phyloP scores from a whole-genome alignment of 2,329 filamentous ascomycete genomes.

The Beauveria australis region DNA sequence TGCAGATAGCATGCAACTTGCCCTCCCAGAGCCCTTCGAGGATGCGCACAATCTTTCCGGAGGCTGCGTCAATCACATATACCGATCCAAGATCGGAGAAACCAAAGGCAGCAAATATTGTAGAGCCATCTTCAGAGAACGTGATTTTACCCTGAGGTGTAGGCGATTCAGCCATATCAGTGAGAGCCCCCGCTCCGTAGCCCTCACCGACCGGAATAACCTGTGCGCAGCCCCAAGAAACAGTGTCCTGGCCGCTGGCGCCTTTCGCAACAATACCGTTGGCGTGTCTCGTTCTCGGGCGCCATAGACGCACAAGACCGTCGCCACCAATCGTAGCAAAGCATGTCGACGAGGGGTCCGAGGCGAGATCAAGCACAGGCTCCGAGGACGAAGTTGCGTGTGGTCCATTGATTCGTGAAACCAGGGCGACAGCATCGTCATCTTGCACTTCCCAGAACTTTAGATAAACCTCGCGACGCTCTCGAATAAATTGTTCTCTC shows the following conservation, averaged over 20 bases:
- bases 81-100: constrained; percentile 51
- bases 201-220: constrained; percentile 45
- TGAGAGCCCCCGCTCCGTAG: constrained; percentile 34
- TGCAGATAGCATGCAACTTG: constrained; percentile 57
- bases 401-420: constrained; percentile 75
- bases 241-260: constrained; percentile 47
- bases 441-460: constrained; percentile 79
- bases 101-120: constrained; percentile 61
- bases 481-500: constrained; percentile 38
- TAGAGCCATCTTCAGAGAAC: constrained; percentile 79
- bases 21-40: constrained; percentile 61
- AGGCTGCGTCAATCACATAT: constrained; percentile 67
- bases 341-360: constrained; percentile 58
- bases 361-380: constrained; percentile 62
- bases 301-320: constrained; percentile 71
- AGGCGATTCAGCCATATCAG: constrained; percentile 20
- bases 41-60: constrained; percentile 57
- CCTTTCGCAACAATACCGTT: constrained; percentile 59
- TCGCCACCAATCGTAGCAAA: constrained; percentile 86
- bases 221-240: constrained; percentile 67
- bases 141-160: constrained; percentile 53
- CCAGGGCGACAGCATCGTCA: constrained; percentile 58
- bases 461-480: constrained; percentile 65
- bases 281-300: constrained; percentile 59
- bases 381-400: constrained; percentile 53